phyloP scores from a whole-genome alignment of 164 flowering plant species.

The Piper longum region DNA sequence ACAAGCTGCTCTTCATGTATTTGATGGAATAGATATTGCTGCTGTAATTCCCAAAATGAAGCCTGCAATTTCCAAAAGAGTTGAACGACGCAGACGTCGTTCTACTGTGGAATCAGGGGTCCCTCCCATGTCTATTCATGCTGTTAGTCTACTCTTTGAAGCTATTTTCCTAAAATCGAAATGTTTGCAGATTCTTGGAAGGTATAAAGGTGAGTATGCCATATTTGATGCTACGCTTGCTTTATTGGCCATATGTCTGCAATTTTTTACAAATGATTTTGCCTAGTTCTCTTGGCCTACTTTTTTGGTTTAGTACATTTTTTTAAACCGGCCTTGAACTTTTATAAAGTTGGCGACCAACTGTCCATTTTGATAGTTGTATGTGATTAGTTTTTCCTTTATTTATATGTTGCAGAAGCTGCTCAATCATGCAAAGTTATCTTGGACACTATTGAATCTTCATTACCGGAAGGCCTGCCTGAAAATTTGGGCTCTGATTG shows the following conservation, averaged over 20 bases:
- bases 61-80: conserved; percentile 39
- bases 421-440: conserved; percentile 77
- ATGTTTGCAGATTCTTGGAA: conserved; percentile 58
- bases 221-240: neutral
- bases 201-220: conserved; percentile 38
- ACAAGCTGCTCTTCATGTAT: conserved; percentile 83
- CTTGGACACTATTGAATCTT: conserved; percentile 73
- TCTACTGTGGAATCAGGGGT: conserved; percentile 36
- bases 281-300: neutral
- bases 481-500: conserved; percentile 41
- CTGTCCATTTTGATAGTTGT: neutral
- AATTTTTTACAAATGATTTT: neutral
- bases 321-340: neutral
- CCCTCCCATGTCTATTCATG: conserved; percentile 74
- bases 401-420: conserved; percentile 62
- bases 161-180: conserved; percentile 81
- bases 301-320: neutral
- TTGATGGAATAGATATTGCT: conserved; percentile 84
- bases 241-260: neutral
- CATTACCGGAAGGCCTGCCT: conserved; percentile 70
- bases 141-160: conserved; percentile 73
- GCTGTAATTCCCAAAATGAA: conserved; percentile 59
- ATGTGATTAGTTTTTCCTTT: conserved; percentile 12
- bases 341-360: neutral
- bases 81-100: conserved; percentile 37